phyloP scores from a whole-genome alignment of 148 eudicot genomes.

The Camellia lanceoleosa region DNA sequence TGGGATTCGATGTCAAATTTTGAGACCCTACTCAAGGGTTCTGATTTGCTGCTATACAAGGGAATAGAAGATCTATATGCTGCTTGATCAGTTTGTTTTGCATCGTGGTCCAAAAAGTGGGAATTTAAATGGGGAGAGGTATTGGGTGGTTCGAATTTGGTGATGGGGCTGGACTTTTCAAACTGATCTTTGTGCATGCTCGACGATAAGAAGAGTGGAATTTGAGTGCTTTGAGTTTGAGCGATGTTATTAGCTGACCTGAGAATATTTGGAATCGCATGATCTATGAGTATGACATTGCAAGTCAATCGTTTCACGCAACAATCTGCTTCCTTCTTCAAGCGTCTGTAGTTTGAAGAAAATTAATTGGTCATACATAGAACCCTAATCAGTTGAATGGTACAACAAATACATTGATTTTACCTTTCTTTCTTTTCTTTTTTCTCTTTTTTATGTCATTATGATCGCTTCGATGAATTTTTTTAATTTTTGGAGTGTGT shows the following conservation, averaged over 20 bases:
- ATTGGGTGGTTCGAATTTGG: neutral
- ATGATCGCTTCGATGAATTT: too few species aligned
- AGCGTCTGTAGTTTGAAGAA: constrained; percentile 5
- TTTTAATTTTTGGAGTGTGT: too few species aligned
- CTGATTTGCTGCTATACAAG: constrained; percentile 4
- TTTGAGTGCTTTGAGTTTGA: neutral
- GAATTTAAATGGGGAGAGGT: neutral
- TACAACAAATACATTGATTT: too few species aligned
- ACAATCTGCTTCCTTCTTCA: constrained; percentile 19
- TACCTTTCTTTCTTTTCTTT: too few species aligned
- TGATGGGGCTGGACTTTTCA: neutral
- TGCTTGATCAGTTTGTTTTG: neutral
- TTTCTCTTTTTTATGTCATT: too few species aligned
- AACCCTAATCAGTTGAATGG: too few species aligned
- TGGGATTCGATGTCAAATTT: neutral
- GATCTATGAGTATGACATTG: constrained; percentile 20
- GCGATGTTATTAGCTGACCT: neutral
- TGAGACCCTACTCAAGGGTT: neutral
- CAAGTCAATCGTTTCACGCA: constrained; percentile 10
- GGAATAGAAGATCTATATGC: neutral
- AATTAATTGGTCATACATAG: neutral
- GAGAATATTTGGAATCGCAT: constrained; percentile 17
- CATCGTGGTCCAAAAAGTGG: neutral
- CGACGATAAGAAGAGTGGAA: neutral
- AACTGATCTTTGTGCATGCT: neutral